Conservation (phyloP, 1,139 yeast species). For the Candida albicans region DNA sequence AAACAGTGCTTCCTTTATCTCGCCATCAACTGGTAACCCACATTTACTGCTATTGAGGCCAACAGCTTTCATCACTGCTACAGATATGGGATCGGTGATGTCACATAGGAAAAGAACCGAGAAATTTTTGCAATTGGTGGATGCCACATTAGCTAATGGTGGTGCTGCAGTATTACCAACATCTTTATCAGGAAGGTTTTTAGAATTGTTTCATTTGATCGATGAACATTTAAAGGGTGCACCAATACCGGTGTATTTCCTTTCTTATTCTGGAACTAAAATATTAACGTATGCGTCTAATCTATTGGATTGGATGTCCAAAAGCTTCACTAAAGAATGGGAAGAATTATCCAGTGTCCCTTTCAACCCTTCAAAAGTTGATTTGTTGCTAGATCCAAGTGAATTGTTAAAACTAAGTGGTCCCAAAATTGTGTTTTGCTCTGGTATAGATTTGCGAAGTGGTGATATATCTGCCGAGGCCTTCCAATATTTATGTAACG, state of each 20-base stretch:
- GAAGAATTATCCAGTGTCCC: slow-evolving; percentile 53
- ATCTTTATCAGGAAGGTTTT: slow-evolving; percentile 76
- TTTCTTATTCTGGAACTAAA: slow-evolving; percentile 79
- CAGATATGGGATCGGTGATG: slow-evolving; percentile 66
- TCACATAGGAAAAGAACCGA: slow-evolving; percentile 67
- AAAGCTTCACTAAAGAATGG: slow-evolving; percentile 78
- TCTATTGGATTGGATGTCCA: slow-evolving; percentile 94
- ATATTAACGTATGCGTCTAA: slow-evolving; percentile 80
- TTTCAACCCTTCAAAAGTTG: slow-evolving; percentile 65
- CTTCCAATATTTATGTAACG: slow-evolving; percentile 58
- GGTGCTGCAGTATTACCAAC: slow-evolving; percentile 87
- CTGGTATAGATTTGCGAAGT: slow-evolving; percentile 65
- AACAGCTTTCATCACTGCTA: slow-evolving; percentile 77
- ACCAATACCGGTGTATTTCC: slow-evolving; percentile 68
- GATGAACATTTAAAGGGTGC: slow-evolving; percentile 59
- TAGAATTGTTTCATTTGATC: slow-evolving; percentile 73
- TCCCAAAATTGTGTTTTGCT: slow-evolving; percentile 80
- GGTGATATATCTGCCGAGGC: slow-evolving; percentile 65
- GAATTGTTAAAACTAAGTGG: slow-evolving; percentile 61
- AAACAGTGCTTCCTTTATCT: slow-evolving; percentile 72
- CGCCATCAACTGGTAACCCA: slow-evolving; percentile 48
- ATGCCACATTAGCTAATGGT: slow-evolving; percentile 61
- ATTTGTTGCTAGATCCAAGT: slow-evolving; percentile 53
- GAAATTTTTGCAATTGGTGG: slow-evolving; percentile 62
- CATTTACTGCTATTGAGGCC: slow-evolving; percentile 73